Base-by-base conservation (phyloP, 225 moss, liverwort and hornwort genomes). In the Lunularia cruciata region DNA sequence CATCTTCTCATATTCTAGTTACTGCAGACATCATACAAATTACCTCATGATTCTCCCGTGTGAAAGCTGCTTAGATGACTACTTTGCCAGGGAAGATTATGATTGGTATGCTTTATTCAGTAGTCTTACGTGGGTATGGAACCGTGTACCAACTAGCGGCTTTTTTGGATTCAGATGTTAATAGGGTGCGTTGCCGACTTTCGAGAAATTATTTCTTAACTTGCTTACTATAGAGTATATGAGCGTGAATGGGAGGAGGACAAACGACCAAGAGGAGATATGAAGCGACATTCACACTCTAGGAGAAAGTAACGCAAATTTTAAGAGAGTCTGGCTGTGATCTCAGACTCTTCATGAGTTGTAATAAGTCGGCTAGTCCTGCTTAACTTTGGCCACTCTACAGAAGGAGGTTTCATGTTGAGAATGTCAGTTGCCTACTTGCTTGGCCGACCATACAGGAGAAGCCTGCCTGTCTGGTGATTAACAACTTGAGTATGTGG, bases 241-340 rank as follows among this genome's bases (percentile, higher is more conserved):
- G 94, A 95, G 49, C 83, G 94, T 64, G 94, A 95, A 16, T 91
- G 91, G 91, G 94, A 95, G 70, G 91, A 91, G 55, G 94, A 95
- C 60, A 92, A 95, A 73, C 83, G 91, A 47, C 89, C 86, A 34
- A 79, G 94, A 74, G 89, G 84, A 65, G 94, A 95, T 68, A 70
- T 86, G 69, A 95, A 95, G 77, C 94, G 94, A 68, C 94, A 85
- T 65, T 89, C 89, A 65, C 94, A 85, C 62, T 89, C 89, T 73
- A 89, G 86, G 71, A 87, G 91, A 65, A 95, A 95, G 78, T 95
- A 89, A 57, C 32, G 3, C 38, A 15, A 2, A 1, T 25, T 27
- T 27, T 37, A 36, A 20, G 59, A 9, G 20, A 46, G 13, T 25
- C 23, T 40, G 40, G 8, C 13, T 6, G 40, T 40, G 40, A 40